phyloP scores from a whole-genome alignment of 495 filamentous ascomycete species.

The Penicillium psychrofluorescens region DNA sequence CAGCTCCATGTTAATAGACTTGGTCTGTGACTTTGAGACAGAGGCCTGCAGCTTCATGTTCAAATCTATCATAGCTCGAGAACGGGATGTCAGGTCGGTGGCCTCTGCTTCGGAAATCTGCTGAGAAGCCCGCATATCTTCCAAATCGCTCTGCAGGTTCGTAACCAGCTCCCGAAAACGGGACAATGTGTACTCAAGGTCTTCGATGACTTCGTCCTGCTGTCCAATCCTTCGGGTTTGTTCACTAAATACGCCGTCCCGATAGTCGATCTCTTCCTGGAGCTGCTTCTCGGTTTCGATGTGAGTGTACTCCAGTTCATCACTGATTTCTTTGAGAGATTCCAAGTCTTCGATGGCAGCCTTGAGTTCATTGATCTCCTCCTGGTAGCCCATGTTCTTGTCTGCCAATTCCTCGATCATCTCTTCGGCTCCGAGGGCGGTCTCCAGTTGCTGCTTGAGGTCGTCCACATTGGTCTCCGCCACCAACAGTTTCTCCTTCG shows the following conservation, averaged over 20 bases:
- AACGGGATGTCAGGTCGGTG: slow-evolving; percentile 75
- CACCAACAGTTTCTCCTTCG: slow-evolving; percentile 63
- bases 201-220: slow-evolving; percentile 72
- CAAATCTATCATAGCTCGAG: slow-evolving; percentile 89
- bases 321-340: slow-evolving; percentile 79
- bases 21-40: slow-evolving; percentile 82
- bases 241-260: slow-evolving; percentile 69
- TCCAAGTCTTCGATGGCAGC: slow-evolving; percentile 78
- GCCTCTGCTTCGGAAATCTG: slow-evolving; percentile 89
- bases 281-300: slow-evolving; percentile 88
- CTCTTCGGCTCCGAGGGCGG: slow-evolving; percentile 76
- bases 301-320: slow-evolving; percentile 91
- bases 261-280: slow-evolving; percentile 84
- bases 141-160: slow-evolving; percentile 76
- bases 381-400: slow-evolving; percentile 70
- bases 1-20: slow-evolving; percentile 87
- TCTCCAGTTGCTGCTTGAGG: slow-evolving; percentile 83
- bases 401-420: slow-evolving; percentile 91
- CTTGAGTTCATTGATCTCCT: slow-evolving; percentile 76
- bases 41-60: slow-evolving; percentile 89
- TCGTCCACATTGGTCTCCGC: slow-evolving; percentile 77
- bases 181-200: slow-evolving; percentile 81
- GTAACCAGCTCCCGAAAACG: slow-evolving; percentile 85
- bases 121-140: slow-evolving; percentile 84
- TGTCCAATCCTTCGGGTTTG: slow-evolving; percentile 52